These are phyloP conservation scores for Scleroderma citrinum DNA, from an alignment of 768 basidiomycete species.

Conservation along the genomic window DNA sequence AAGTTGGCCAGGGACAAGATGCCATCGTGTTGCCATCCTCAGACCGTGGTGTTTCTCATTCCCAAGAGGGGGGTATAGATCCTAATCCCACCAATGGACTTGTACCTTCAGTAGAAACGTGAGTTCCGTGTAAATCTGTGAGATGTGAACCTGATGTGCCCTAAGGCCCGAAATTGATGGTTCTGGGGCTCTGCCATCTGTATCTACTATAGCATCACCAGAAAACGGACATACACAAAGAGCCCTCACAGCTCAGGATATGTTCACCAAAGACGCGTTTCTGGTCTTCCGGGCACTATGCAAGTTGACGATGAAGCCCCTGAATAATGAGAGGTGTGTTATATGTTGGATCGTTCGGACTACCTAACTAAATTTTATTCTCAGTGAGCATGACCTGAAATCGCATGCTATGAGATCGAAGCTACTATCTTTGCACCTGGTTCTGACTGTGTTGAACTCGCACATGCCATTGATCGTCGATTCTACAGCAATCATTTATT, in stretches of 20 bases:
- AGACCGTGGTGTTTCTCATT: conserved; percentile 1
- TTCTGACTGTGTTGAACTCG: conserved; percentile 85
- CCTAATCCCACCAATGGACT: conserved; percentile 2
- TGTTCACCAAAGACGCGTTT: conserved; percentile 97
- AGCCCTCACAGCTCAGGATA: conserved; percentile 70
- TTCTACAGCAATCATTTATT: conserved; percentile 84
- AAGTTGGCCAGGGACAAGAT: conserved; percentile 2
- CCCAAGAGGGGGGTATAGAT: background rate
- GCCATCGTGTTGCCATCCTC: conserved; percentile 1
- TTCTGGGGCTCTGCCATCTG: conserved; percentile 19
- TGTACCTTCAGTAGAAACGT: conserved; percentile 15
- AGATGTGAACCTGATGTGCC: conserved; percentile 1
- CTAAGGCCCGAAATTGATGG: conserved; percentile 10
- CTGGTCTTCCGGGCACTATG: conserved; percentile 95
- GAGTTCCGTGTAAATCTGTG: conserved; percentile 4
- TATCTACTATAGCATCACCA: conserved; percentile 11
- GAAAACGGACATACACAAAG: conserved; percentile 22
- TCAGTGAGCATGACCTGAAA: conserved; percentile 89
- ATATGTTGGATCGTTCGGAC: background rate
- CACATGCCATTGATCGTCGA: conserved; percentile 90
- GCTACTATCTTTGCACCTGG: conserved; percentile 87
- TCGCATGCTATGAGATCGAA: conserved; percentile 98
- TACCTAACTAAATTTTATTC: conserved; percentile 11
- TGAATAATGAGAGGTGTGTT: conserved; percentile 84
- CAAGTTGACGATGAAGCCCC: conserved; percentile 96